phyloP scores from a whole-genome alignment of 2,329 filamentous ascomycete species.

The Penicillium sp. region DNA sequence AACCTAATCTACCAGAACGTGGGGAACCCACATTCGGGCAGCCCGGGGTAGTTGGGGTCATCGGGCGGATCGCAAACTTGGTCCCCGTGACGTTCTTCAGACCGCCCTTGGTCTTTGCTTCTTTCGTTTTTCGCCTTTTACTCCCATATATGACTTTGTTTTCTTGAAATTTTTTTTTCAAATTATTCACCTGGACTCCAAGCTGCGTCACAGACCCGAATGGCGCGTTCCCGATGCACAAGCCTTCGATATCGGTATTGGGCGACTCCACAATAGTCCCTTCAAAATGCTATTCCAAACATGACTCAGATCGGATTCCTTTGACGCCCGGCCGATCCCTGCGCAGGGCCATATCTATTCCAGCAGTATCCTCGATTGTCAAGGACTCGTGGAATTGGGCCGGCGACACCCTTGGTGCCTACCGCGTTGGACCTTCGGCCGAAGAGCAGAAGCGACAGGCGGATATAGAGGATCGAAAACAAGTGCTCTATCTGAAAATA shows the following conservation, averaged over 20 bases:
- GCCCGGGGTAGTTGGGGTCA: constrained; percentile 13
- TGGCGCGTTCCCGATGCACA: constrained; percentile 27
- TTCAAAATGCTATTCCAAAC: constrained; percentile 28
- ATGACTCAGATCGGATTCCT: constrained; percentile 7
- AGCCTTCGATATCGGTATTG: constrained; percentile 33
- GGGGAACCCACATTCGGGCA: background rate
- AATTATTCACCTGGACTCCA: background rate
- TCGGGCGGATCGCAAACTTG: constrained; percentile 11
- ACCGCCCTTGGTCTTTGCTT: background rate
- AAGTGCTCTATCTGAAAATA: constrained; percentile 64
- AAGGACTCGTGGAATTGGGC: constrained; percentile 37
- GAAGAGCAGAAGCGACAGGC: constrained; percentile 52
- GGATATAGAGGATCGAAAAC: constrained; percentile 58
- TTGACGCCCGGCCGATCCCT: constrained; percentile 17
- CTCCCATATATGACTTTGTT: background rate
- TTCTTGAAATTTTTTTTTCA: background rate
- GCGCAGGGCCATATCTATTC: constrained; percentile 30
- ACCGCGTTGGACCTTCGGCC: constrained; percentile 55
- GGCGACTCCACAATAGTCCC: constrained; percentile 32
- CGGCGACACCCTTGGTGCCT: constrained; percentile 35
- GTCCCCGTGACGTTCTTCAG: constrained; percentile 26
- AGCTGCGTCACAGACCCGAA: constrained; percentile 15
- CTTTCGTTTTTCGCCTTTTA: background rate
- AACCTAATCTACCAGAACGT: background rate
- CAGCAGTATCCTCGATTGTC: constrained; percentile 35